A percentile compares a stretch with the other conserved stretches of the same genome.
phyloP scores from a whole-genome alignment of 2,329 filamentous ascomycete genomes.

The Westerdykella sp. region DNA sequence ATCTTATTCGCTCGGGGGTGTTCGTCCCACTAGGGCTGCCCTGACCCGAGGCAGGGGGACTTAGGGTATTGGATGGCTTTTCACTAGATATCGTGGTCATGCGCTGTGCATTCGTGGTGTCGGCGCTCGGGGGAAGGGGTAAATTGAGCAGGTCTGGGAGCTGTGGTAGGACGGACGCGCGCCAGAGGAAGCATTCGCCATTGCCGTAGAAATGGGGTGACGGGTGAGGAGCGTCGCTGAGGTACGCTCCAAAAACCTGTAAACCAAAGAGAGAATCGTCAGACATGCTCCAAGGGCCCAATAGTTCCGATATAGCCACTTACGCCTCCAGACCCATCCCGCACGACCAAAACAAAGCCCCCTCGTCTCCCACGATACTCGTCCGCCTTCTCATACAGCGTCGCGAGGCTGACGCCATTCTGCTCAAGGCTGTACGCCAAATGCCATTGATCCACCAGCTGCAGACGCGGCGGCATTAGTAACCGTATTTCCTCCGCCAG shows the following conservation, averaged over 20 bases:
- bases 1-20: conserved; percentile 71
- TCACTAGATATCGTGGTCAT: conserved; percentile 51
- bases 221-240: conserved; percentile 81
- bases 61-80: conserved; percentile 17
- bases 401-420: conserved; percentile 80
- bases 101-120: conserved; percentile 56
- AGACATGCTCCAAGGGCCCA: not conserved
- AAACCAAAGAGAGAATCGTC: not conserved
- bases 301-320: conserved; percentile 30
- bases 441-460: conserved; percentile 81
- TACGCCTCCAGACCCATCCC: conserved; percentile 69
- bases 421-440: conserved; percentile 86
- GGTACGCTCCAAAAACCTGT: conserved; percentile 80
- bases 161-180: conserved; percentile 60
- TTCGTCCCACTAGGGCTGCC: conserved; percentile 43
- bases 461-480: conserved; percentile 77
- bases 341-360: conserved; percentile 84
- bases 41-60: conserved; percentile 23
- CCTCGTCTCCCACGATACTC: conserved; percentile 62
- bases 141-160: conserved; percentile 47
- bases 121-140: conserved; percentile 63
- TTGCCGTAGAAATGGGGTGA: conserved; percentile 85
- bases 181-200: conserved; percentile 92
- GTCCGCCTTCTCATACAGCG: conserved; percentile 75
- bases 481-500: conserved; percentile 91